Evolutionary conservation across 2,329 filamentous ascomycete species (phyloP).

Genomic region (Ophiocordyceps unilateralis): DNA sequence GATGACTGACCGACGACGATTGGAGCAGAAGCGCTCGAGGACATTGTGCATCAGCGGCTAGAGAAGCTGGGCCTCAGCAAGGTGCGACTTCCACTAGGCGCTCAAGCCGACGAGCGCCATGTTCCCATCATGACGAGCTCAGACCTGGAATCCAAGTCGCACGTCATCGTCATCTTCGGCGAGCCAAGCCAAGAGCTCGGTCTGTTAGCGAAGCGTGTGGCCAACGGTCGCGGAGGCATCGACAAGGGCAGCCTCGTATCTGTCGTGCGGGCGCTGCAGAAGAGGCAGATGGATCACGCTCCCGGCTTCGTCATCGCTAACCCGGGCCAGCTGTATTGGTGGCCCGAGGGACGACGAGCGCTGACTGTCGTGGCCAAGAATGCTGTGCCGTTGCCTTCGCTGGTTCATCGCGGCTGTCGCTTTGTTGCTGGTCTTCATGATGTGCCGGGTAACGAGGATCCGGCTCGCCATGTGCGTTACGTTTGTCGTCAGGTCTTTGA

Average conservation of each 20-base stretch:
- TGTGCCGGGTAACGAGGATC: slow-evolving; percentile 40
- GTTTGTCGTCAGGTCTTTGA: slow-evolving; percentile 48
- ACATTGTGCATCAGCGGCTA: slow-evolving; percentile 46
- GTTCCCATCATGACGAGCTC: slow-evolving; percentile 45
- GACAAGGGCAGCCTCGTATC: slow-evolving; percentile 52
- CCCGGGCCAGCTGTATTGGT: slow-evolving; percentile 61
- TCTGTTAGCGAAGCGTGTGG: slow-evolving; percentile 51
- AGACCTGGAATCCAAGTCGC: slow-evolving; percentile 36
- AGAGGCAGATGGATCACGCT: slow-evolving; percentile 13
- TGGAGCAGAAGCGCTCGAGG: slow-evolving; percentile 42
- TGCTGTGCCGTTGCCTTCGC: slow-evolving; percentile 41
- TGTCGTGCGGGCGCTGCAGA: slow-evolving; percentile 32
- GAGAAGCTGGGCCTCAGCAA: slow-evolving; percentile 39
- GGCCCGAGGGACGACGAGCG: slow-evolving; percentile 40
- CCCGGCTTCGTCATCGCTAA: slow-evolving; percentile 62
- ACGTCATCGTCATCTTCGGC: slow-evolving; percentile 56
- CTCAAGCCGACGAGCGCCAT: slow-evolving; percentile 31
- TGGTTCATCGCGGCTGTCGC: slow-evolving; percentile 37
- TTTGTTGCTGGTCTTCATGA: slow-evolving; percentile 39
- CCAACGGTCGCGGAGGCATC: slow-evolving; percentile 47
- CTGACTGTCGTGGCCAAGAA: slow-evolving; percentile 42
- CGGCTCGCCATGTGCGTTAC: slow-evolving; percentile 44
- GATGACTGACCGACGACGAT: not conserved
- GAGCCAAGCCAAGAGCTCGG: slow-evolving; percentile 57
- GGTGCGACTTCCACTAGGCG: slow-evolving; percentile 42